These are phyloP conservation scores for Colletotrichum sp. DNA, from an alignment of 2,329 filamentous ascomycete species.

Conservation along the genomic window DNA sequence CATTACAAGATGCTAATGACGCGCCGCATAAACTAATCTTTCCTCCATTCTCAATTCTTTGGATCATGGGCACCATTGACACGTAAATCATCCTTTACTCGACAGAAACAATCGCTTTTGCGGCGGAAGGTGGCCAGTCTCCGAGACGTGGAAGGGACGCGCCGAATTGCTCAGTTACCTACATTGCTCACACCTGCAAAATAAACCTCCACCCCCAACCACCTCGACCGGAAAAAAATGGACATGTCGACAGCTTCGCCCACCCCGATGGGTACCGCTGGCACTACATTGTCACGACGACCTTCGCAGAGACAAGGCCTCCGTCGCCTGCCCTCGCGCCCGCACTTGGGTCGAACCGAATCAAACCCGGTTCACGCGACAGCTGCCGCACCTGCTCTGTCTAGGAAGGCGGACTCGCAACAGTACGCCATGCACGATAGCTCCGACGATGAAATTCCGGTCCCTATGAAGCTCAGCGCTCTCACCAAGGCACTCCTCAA, in stretches of 20 bases:
- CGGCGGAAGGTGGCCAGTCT: not conserved
- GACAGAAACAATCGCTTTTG: constrained; percentile 20
- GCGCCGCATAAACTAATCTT: constrained; percentile 40
- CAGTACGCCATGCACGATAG: constrained; percentile 73
- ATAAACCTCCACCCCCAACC: not conserved
- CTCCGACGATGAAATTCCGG: constrained; percentile 91
- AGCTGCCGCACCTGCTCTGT: constrained; percentile 22
- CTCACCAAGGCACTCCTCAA: constrained; percentile 85
- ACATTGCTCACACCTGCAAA: constrained; percentile 4
- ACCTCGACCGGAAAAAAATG: not conserved
- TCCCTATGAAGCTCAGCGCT: constrained; percentile 92
- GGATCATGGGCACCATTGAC: constrained; percentile 42
- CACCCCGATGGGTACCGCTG: constrained; percentile 54
- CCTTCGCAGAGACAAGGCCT: constrained; percentile 61
- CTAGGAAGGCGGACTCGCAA: constrained; percentile 41
- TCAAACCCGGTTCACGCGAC: constrained; percentile 42
- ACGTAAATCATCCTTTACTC: constrained; percentile 42
- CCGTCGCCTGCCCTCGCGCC: constrained; percentile 52
- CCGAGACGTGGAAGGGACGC: constrained; percentile 16
- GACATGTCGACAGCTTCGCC: constrained; percentile 59
- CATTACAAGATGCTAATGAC: constrained; percentile 25
- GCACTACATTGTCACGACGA: constrained; percentile 51
- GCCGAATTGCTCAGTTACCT: not conserved
- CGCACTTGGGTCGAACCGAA: constrained; percentile 48
- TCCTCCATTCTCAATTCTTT: constrained; percentile 33